Base-by-base conservation (phyloP, 352 stramenopile genomes). In the Globisporangium middletonii region DNA sequence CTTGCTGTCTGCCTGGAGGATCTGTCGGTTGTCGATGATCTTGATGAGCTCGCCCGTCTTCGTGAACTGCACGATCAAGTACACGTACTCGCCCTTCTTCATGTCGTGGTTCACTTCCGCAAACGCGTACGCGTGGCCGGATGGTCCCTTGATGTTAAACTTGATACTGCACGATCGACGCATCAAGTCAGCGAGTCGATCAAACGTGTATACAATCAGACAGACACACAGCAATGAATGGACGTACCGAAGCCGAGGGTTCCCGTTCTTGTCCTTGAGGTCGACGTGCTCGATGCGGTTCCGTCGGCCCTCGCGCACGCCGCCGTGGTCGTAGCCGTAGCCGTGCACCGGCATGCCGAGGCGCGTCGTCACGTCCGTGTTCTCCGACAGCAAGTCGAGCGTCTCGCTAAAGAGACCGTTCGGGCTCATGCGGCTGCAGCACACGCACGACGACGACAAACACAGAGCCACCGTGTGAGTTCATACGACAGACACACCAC, bases 271-370 rank as follows among this genome's bases (percentile, higher is more conserved):
- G 63, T 86, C 72, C 45, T 81, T 87, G 58, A 98, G 94, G 65
- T 97, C 82, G 19, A 96, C 96, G 72, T 97, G 79, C 66, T 98
- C 94, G 63, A 98, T 96, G 68, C 96, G 96, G 75, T 98, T 98
- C 57, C 92, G 77, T 65, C 94, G 87, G 50, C 94, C 92, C 67
- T 98, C 94, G 37, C 92, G 90, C 73, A 96, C 81, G 6, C 90
- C 86, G 50, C 88, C 88, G 68, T 97, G 86, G 82, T 98, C 94
- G 53, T 93, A 77, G 27, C 94, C 92, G 64, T 98, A 98, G 44
- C 86, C 93, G 69, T 98, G 95, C 49, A 98, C 72, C 1, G 75
- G 73, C 50, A 95, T 78, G 19, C 94, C 94, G 56, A 97, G 88
- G 60, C 86, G 81, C 53, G 83, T 84, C 42, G 77, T 82, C 44